Evolutionary conservation across 2,329 filamentous ascomycete species (phyloP), one percentile per base, ranked within the genome.

Genomic region (Ceratocystis huliohia): DNA sequence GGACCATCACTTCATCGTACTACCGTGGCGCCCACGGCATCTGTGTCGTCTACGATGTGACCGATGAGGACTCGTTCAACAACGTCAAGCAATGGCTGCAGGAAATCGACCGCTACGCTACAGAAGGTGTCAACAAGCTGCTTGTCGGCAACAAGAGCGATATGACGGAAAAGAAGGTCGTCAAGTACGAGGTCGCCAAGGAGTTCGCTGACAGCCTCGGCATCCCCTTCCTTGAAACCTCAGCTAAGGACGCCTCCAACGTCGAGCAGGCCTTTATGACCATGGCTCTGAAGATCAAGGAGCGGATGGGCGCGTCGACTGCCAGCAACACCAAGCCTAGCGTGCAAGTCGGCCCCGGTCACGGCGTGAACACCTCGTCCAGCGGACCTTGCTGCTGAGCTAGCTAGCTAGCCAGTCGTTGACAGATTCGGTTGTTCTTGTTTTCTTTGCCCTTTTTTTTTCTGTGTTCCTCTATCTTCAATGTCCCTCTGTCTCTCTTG

Each of bases 61-160:
- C 94, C 72, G 94, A 99, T 78, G 96, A 97, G 93, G 94, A 97
- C 78, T 96, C 91, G 37, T 99, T 99, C 90, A 97, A 99, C 87
- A 99, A 97, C 82, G 94, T 99, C 74, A 97, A 99, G 89, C 94
- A 99, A 84, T 99, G 94, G 94, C 86, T 99, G 69, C 94, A 99
- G 79, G 94, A 99, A 82, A 99, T 99, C 73, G 94, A 99, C 82
- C 88, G 94, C 77, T 97, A 99, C 75, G 94, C 94, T 73, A 99
- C 94, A 72, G 94, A 99, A 80, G 94, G 94, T 71, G 94, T 99
- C 75, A 99, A 99, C 86, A 99, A 99, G 85, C 84, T 99, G 71
- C 87, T 99, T 69, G 93, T 99, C 70, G 94, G 94, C 75, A 99
- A 99, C 88, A 99, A 99, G 88, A 96, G 91, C 80, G 94, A 99